These are phyloP conservation scores for Houttuynia cordata DNA, from an alignment of 164 flowering plant genomes.

Conservation along the genomic window DNA sequence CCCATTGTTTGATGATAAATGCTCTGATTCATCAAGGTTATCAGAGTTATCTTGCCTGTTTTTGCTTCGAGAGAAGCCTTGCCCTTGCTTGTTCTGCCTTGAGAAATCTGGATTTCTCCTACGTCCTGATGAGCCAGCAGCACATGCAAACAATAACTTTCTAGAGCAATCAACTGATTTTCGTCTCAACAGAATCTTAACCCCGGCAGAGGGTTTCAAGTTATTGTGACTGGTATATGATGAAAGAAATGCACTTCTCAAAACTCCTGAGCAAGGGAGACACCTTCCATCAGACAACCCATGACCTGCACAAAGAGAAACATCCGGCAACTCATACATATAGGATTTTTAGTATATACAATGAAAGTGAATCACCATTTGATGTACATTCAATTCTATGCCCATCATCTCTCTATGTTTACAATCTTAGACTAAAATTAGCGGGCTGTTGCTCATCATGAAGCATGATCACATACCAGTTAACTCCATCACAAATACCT, in stretches of 20 bases:
- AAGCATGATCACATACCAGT: neutral
- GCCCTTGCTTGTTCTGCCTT: conserved; percentile 41
- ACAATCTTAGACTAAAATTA: neutral
- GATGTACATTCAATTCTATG: neutral
- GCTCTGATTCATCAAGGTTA: conserved; percentile 45
- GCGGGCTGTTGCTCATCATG: neutral
- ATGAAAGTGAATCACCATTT: neutral
- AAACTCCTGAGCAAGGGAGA: conserved; percentile 48
- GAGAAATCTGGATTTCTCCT: conserved; percentile 73
- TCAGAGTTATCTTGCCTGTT: conserved; percentile 47
- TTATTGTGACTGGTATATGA: conserved; percentile 21
- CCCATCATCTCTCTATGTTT: neutral
- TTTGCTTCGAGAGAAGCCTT: conserved; percentile 38
- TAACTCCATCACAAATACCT: neutral
- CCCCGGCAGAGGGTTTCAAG: conserved; percentile 12
- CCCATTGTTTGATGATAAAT: conserved; percentile 54
- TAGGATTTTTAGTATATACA: neutral
- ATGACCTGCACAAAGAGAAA: conserved; percentile 30
- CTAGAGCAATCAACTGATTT: conserved; percentile 11
- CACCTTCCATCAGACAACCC: conserved; percentile 38
- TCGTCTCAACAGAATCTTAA: conserved; percentile 21
- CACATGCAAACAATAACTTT: conserved; percentile 31
- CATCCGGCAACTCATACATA: neutral
- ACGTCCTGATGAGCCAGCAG: conserved; percentile 38
- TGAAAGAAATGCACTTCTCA: conserved; percentile 35